Evolutionary conservation across 2,329 filamentous ascomycete species (phyloP), one percentile per base, ranked within the genome.

Genomic region (Coniochaeta prunicola): DNA sequence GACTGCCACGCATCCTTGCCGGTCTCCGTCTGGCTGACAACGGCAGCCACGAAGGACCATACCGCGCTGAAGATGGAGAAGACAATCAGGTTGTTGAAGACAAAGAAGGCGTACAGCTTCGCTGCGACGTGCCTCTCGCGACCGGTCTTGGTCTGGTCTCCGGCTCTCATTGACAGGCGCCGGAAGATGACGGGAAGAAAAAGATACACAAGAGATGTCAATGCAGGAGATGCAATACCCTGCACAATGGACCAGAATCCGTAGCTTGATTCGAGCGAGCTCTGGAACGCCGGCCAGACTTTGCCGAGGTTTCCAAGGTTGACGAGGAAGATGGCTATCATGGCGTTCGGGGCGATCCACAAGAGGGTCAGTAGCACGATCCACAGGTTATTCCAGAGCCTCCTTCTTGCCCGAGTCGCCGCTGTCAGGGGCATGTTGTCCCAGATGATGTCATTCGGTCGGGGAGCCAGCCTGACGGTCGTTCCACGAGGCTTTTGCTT

Each of bases 71-170:
- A 97, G 15, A 96, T 78, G 12, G 92, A 97, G 73, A 97, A 97
- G 59, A 97, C 87, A 64, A 99, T 78, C 58, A 99, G 74, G 69
- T 97, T 97, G 82, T 99, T 99, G 80, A 99, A 92, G 57, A 97
- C 84, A 73, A 99, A 99, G 77, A 99, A 99, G 19, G 90, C 83
- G 74, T 96, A 99, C 2, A 99, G 81, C 73, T 96, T 96, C 62
- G 85, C 87, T 60, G 94, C 82, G 57, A 99, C 94, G 71, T 97
- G 93, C 31, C 91, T 83, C 71, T 99, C 94, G 58, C 94, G 86
- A 28, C 91, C 90, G 0, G 91, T 96, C 75, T 97, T 99, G 54
- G 91, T 96, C 64, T 89, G 82, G 69, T 97, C 93, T 63, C 94
- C 94, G 4, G 90, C 89, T 64, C 84, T 84, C 61, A 92, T 88